phyloP scores from a whole-genome alignment of 2,329 filamentous ascomycete species.

The Thelonectria blattea region DNA sequence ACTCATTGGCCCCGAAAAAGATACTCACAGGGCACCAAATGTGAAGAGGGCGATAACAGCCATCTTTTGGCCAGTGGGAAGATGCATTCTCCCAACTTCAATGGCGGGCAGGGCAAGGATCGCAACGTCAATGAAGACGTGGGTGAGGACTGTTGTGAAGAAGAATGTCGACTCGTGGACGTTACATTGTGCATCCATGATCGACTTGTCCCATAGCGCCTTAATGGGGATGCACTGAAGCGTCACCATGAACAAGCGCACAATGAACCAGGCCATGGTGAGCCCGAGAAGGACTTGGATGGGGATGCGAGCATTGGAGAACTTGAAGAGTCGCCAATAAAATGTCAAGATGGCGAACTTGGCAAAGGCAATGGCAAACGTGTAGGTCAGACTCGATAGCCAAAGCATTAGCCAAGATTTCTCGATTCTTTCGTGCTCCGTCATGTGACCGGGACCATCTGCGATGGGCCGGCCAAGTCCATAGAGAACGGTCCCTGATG shows the following conservation, averaged over 20 bases:
- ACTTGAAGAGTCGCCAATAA: slow-evolving; percentile 5
- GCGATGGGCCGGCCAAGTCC: not conserved
- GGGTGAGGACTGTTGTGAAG: slow-evolving; percentile 41
- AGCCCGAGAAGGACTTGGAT: slow-evolving; percentile 36
- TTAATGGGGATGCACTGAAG: slow-evolving; percentile 44
- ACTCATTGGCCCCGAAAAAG: not conserved
- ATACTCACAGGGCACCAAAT: slow-evolving; percentile 38
- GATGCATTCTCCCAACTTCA: slow-evolving; percentile 41
- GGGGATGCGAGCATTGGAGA: slow-evolving; percentile 31
- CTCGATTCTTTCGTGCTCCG: not conserved
- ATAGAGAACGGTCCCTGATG: not conserved
- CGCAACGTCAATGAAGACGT: slow-evolving; percentile 41
- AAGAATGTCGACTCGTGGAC: slow-evolving; percentile 42
- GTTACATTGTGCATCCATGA: slow-evolving; percentile 37
- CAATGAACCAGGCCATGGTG: slow-evolving; percentile 37
- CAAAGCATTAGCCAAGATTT: slow-evolving; percentile 1
- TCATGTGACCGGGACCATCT: not conserved
- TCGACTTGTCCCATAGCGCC: slow-evolving; percentile 41
- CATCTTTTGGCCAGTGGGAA: slow-evolving; percentile 38
- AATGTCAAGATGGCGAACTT: slow-evolving; percentile 4
- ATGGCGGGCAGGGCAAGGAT: slow-evolving; percentile 42
- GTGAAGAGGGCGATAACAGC: slow-evolving; percentile 40
- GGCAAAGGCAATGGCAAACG: not conserved
- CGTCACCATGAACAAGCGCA: slow-evolving; percentile 41
- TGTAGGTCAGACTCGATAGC: not conserved